These are phyloP conservation scores for Haplosporangium gracile DNA, from an alignment of 192 early-diverging fungal genomes.

Conservation along the genomic window DNA sequence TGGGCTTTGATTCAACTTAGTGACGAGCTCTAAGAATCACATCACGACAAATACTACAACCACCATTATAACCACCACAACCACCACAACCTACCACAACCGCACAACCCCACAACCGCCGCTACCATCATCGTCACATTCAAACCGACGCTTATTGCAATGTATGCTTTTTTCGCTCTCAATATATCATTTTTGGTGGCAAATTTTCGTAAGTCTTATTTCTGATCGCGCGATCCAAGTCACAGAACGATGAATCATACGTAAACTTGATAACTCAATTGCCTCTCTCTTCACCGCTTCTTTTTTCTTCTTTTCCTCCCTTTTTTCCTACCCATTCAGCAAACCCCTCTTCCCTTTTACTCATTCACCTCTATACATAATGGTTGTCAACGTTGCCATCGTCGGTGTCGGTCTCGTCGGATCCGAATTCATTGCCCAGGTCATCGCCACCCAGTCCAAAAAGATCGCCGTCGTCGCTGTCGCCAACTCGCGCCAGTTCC, in stretches of 20 bases:
- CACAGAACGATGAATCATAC: conserved; percentile 1
- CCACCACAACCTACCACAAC: no score
- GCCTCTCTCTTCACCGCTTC: neutral
- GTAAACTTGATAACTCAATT: neutral
- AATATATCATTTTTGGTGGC: no score
- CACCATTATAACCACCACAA: no score
- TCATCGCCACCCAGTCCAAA: conserved; percentile 66
- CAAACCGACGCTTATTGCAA: no score
- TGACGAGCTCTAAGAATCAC: no score
- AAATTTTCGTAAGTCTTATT: no score
- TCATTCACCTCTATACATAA: conserved; percentile 28
- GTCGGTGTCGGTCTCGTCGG: conserved; percentile 97
- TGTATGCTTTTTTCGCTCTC: no score
- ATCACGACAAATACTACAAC: no score
- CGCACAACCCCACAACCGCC: no score
- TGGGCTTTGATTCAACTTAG: no score
- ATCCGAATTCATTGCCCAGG: conserved; percentile 88
- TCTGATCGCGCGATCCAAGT: neutral
- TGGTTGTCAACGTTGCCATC: conserved; percentile 86
- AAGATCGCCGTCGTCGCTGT: conserved; percentile 82
- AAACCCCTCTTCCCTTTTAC: neutral
- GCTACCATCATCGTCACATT: no score
- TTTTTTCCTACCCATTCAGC: conserved; percentile 4
- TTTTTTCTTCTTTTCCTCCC: conserved; percentile 1
- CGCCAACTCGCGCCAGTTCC: conserved; percentile 82